Evolutionary conservation across 2,329 filamentous ascomycete genomes (phyloP).

Genomic region (Botryotinia calthae): DNA sequence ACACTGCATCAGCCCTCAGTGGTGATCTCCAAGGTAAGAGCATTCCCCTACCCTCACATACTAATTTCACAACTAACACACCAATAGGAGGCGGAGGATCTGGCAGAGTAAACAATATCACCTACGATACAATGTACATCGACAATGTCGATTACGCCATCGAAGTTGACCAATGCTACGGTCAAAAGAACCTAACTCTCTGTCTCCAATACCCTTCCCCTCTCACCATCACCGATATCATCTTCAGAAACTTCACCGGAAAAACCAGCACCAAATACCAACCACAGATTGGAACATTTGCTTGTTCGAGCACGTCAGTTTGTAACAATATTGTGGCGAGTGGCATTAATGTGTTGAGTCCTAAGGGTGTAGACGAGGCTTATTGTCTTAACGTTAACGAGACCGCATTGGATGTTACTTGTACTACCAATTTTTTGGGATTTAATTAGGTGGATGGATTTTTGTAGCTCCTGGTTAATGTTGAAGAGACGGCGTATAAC

Average conservation of each 20-base stretch:
- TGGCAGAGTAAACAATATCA: constrained; percentile 63
- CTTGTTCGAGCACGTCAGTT: constrained; percentile 49
- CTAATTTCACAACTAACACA: constrained; percentile 5
- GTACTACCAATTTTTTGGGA: constrained; percentile 32
- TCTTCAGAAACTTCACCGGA: constrained; percentile 55
- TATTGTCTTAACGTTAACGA: constrained; percentile 47
- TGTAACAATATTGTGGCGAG: constrained; percentile 49
- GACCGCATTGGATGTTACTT: constrained; percentile 40
- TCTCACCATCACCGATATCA: constrained; percentile 55
- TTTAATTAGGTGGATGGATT: constrained; percentile 30
- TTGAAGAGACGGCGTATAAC: not conserved
- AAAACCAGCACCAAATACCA: constrained; percentile 48
- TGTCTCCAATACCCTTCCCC: constrained; percentile 56
- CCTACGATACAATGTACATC: constrained; percentile 60
- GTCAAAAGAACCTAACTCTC: constrained; percentile 59
- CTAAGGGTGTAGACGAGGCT: constrained; percentile 45
- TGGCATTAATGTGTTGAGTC: constrained; percentile 48
- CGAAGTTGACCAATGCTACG: constrained; percentile 64
- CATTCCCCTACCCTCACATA: not conserved
- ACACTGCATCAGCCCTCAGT: constrained; percentile 49
- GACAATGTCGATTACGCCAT: constrained; percentile 64
- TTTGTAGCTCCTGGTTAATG: not conserved
- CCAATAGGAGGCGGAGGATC: constrained; percentile 58
- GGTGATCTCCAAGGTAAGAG: constrained; percentile 50
- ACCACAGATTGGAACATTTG: constrained; percentile 47